phyloP scores from a whole-genome alignment of 164 flowering plant genomes.

The Tinospora cordifolia region DNA sequence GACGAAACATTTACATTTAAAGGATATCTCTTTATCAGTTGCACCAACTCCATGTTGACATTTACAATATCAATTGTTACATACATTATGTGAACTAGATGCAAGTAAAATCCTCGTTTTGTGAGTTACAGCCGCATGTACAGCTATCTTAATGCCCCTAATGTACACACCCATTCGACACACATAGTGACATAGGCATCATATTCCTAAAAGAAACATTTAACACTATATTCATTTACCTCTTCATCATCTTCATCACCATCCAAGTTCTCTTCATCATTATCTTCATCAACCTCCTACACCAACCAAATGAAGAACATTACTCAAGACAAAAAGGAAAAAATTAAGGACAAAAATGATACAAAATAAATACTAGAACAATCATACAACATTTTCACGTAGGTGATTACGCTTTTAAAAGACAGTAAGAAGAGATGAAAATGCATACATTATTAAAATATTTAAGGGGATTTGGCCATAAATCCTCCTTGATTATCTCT shows the following conservation, averaged over 20 bases:
- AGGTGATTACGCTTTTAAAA: background rate
- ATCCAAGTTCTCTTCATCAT: constrained; percentile 61
- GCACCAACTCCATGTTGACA: too few species aligned
- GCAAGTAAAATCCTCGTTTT: too few species aligned
- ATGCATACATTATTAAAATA: constrained; percentile 68
- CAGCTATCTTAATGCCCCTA: background rate
- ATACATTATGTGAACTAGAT: too few species aligned
- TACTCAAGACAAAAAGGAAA: background rate
- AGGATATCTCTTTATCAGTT: too few species aligned
- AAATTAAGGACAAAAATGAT: background rate
- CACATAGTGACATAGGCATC: background rate
- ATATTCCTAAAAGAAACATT: too few species aligned
- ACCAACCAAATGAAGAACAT: constrained; percentile 6
- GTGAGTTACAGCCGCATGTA: too few species aligned
- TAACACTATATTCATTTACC: constrained; percentile 19
- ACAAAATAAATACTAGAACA: background rate
- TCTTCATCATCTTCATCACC: constrained; percentile 48
- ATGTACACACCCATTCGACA: background rate
- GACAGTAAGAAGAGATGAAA: background rate
- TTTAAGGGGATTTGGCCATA: constrained; percentile 84
- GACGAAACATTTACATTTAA: too few species aligned
- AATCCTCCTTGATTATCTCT: constrained; percentile 73
- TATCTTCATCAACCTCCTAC: constrained; percentile 72
- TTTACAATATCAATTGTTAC: too few species aligned
- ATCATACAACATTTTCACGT: background rate